These are phyloP conservation scores for Fusarium irregulare DNA, from an alignment of 2,329 filamentous ascomycete genomes.

Conservation along the genomic window DNA sequence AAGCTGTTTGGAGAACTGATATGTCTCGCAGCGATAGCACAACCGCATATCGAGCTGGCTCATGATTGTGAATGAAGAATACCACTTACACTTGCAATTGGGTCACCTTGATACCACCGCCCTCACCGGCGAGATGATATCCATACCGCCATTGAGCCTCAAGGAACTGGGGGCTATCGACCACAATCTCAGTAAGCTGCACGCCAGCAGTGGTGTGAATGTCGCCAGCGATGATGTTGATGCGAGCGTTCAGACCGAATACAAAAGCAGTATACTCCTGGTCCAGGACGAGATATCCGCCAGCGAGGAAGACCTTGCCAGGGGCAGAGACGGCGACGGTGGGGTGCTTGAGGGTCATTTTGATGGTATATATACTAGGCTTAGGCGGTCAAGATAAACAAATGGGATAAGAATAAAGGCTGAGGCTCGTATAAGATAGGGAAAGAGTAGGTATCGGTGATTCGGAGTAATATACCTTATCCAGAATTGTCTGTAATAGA, in stretches of 20 bases:
- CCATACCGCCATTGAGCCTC: constrained; percentile 90
- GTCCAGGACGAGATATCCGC: constrained; percentile 95
- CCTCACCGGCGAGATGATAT: constrained; percentile 74
- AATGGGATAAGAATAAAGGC: not conserved
- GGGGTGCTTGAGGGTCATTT: constrained; percentile 46
- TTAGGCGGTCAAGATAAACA: not conserved
- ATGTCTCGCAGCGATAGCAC: not conserved
- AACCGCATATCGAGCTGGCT: not conserved
- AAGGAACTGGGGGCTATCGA: constrained; percentile 90
- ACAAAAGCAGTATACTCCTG: constrained; percentile 82
- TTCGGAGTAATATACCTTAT: constrained; percentile 34
- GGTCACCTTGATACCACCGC: constrained; percentile 83
- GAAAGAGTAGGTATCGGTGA: not conserved
- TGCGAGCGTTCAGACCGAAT: constrained; percentile 73
- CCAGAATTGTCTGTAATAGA: constrained; percentile 18
- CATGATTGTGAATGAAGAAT: not conserved
- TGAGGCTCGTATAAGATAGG: no score
- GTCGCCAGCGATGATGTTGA: constrained; percentile 71
- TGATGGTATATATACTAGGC: constrained; percentile 8
- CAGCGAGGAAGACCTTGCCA: constrained; percentile 94
- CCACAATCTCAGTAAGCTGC: constrained; percentile 77
- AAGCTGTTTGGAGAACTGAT: not conserved
- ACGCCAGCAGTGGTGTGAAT: constrained; percentile 72
- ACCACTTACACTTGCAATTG: constrained; percentile 81
- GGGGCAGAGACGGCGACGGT: constrained; percentile 82